phyloP scores from a whole-genome alignment of 257 asterid species.

The Solanum dulcamara region DNA sequence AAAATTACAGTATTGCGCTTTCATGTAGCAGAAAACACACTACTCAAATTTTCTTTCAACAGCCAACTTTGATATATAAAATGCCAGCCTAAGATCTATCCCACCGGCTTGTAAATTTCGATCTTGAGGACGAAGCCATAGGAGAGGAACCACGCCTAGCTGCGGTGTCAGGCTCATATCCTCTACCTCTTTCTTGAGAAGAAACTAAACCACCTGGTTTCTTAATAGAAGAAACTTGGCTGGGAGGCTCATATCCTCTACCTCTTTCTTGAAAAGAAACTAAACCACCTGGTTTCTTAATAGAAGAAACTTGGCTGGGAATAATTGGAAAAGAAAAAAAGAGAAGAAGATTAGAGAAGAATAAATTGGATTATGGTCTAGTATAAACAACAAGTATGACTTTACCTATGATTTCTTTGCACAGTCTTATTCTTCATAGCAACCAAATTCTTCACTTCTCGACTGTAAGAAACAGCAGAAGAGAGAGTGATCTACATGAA shows the following conservation, averaged over 20 bases:
- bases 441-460: conserved; percentile 63
- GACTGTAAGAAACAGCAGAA: conserved; percentile 29
- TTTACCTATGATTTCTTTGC: conserved; percentile 41
- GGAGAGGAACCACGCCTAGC: not conserved
- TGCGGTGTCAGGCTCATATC: not conserved
- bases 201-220: not conserved
- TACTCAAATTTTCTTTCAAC: not conserved
- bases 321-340: not conserved
- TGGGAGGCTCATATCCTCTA: not conserved
- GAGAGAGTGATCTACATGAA: not conserved
- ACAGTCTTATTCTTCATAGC: conserved; percentile 49
- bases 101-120: not conserved
- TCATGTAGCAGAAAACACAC: not conserved
- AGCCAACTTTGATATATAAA: not conserved
- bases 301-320: conserved; percentile 2
- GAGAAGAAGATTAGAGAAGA: not conserved
- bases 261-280: not conserved
- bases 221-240: no score
- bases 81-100: not conserved
- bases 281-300: conserved; percentile 2
- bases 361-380: not conserved
- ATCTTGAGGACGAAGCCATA: conserved; percentile 11
- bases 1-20: not conserved
- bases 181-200: not conserved
- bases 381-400: not conserved